Percentiles rank a stretch among this genome's conserved stretches.
Conservation (phyloP, 1,284 basidiomycete genomes). For the Papiliotrema terrestris region DNA sequence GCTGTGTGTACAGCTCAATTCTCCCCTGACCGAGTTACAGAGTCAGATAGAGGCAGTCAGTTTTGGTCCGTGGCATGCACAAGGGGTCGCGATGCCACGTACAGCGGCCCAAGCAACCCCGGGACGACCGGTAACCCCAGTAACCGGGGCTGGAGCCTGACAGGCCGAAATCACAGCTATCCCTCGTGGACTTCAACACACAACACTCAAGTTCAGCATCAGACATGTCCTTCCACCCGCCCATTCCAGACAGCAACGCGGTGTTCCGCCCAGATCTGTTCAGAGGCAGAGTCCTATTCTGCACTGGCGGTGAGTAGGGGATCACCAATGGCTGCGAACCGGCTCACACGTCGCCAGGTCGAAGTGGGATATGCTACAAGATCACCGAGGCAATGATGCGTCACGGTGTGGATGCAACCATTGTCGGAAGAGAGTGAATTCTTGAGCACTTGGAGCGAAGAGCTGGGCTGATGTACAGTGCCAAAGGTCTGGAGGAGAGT, state of each 20-base stretch:
- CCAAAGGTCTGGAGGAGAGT: conserved; percentile 68
- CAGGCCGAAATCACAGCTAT: too few species aligned
- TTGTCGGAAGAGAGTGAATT: conserved; percentile 79
- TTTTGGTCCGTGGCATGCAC: too few species aligned
- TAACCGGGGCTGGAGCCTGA: too few species aligned
- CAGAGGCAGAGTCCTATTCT: conserved; percentile 89
- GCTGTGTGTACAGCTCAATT: too few species aligned
- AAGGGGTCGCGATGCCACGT: too few species aligned
- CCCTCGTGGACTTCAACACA: neutral
- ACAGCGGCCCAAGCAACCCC: too few species aligned
- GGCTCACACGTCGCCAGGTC: conserved; percentile 14
- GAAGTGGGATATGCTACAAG: conserved; percentile 85
- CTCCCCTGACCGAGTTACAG: too few species aligned
- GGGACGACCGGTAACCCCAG: too few species aligned
- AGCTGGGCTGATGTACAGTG: conserved; percentile 50
- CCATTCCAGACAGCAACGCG: neutral
- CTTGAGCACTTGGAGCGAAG: neutral
- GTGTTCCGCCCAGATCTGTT: conserved; percentile 75
- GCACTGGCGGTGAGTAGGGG: conserved; percentile 65
- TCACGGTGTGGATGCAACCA: conserved; percentile 76
- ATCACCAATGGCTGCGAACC: neutral
- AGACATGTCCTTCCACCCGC: neutral
- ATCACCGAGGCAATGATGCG: conserved; percentile 85
- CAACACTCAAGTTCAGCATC: neutral
- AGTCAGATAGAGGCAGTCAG: too few species aligned